These are phyloP conservation scores for Leptographium wingfieldii DNA, from an alignment of 2,329 filamentous ascomycete species.

Conservation along the genomic window DNA sequence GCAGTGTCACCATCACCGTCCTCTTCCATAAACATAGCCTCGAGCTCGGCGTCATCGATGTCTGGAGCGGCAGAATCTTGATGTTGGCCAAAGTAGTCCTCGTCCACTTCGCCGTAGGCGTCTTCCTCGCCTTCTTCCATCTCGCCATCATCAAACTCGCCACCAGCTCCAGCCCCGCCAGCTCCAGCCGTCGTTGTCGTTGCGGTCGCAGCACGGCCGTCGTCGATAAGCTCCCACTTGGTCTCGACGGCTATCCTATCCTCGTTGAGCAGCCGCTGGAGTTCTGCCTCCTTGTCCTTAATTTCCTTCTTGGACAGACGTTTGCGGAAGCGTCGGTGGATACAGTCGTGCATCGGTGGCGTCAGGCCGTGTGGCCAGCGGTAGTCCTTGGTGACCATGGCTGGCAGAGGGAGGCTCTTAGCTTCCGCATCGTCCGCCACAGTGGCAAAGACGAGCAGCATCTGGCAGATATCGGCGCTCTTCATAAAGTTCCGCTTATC, in stretches of 20 bases:
- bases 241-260: conserved; percentile 51
- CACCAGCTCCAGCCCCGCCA: conserved; percentile 18
- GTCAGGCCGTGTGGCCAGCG: conserved; percentile 79
- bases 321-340: conserved; percentile 72
- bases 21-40: conserved; percentile 29
- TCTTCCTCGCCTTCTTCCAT: conserved; percentile 32
- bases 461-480: conserved; percentile 77
- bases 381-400: conserved; percentile 54
- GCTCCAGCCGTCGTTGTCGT: conserved; percentile 16
- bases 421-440: conserved; percentile 57
- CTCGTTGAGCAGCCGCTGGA: conserved; percentile 58
- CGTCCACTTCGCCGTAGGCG: conserved; percentile 44
- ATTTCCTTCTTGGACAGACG: conserved; percentile 73
- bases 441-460: conserved; percentile 65
- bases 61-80: conserved; percentile 15
- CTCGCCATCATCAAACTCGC: conserved; percentile 42
- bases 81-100: conserved; percentile 29
- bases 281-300: conserved; percentile 69
- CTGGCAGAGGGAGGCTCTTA: conserved; percentile 52
- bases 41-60: conserved; percentile 23
- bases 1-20: conserved; percentile 39
- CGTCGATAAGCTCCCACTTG: conserved; percentile 52
- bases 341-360: conserved; percentile 75
- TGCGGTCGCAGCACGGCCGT: conserved; percentile 21
- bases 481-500: conserved; percentile 82